phyloP scores from a whole-genome alignment of 257 asterid genomes.

The Solanum megistacrolobum region DNA sequence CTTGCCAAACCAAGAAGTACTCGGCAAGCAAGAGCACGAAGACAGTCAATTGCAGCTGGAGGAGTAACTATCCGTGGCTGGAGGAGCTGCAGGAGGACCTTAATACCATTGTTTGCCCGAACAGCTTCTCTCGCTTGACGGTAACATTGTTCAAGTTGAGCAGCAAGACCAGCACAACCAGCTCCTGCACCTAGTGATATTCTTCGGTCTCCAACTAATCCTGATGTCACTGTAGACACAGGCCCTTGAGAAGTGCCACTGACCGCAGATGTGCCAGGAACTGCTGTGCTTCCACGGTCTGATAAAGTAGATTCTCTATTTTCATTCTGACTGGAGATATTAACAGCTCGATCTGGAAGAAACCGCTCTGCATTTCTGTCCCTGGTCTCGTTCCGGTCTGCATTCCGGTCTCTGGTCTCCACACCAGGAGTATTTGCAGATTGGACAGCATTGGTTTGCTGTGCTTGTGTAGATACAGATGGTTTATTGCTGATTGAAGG shows the following conservation, averaged over 20 bases:
- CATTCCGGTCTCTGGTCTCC: conserved; percentile 61
- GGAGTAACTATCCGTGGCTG: conserved; percentile 87
- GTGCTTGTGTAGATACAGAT: conserved; percentile 52
- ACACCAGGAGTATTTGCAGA: conserved; percentile 38
- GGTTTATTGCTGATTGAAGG: conserved; percentile 97
- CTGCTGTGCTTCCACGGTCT: conserved; percentile 48
- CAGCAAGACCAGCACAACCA: conserved; percentile 96
- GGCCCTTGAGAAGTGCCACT: conserved; percentile 39
- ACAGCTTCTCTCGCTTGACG: conserved; percentile 97
- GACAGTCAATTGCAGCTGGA: conserved; percentile 95
- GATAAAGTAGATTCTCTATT: conserved; percentile 42
- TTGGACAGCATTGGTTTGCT: conserved; percentile 45
- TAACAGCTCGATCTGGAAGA: conserved; percentile 36
- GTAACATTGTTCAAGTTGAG: conserved; percentile 95
- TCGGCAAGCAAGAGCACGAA: conserved; percentile 98
- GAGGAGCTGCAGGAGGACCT: conserved; percentile 96
- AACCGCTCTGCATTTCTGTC: conserved; percentile 51
- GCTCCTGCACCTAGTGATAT: conserved; percentile 88
- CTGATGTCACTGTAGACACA: conserved; percentile 60
- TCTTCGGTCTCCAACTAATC: conserved; percentile 96
- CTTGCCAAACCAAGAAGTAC: conserved; percentile 99
- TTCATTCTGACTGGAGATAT: conserved; percentile 25
- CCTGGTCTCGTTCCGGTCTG: conserved; percentile 47
- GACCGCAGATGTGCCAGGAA: conserved; percentile 25
- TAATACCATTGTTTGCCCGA: conserved; percentile 91